phyloP scores from a whole-genome alignment of 1,284 basidiomycete genomes.

The Rhizopogon hawkerae region DNA sequence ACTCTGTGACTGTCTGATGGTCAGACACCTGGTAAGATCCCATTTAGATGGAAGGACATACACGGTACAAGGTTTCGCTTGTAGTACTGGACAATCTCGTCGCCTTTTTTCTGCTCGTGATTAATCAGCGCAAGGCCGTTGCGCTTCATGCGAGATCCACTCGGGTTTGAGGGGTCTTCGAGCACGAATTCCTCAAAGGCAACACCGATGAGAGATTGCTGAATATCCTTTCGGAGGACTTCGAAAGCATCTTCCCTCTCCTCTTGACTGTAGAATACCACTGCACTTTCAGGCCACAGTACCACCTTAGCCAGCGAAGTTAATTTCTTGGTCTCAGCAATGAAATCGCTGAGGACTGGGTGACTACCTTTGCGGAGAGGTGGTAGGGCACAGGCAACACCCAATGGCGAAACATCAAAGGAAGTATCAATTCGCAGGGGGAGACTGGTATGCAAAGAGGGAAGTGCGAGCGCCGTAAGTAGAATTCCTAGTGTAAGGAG shows the following conservation, averaged over 20 bases:
- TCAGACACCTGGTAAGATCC: constrained; percentile 7
- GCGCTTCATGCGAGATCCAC: constrained; percentile 35
- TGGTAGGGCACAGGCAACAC: constrained; percentile 59
- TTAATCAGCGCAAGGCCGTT: constrained; percentile 60
- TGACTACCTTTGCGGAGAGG: constrained; percentile 32
- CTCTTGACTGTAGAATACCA: constrained; percentile 43
- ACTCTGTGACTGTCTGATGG: constrained; percentile 53
- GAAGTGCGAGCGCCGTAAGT: constrained; percentile 44
- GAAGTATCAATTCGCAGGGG: constrained; percentile 38
- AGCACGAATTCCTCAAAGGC: constrained; percentile 53
- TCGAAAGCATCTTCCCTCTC: constrained; percentile 46
- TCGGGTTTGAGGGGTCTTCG: constrained; percentile 28
- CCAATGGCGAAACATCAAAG: constrained; percentile 41
- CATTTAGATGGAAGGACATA: constrained; percentile 29
- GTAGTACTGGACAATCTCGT: constrained; percentile 50
- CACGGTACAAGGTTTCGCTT: constrained; percentile 70
- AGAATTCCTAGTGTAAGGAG: constrained; percentile 31
- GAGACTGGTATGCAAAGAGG: constrained; percentile 40
- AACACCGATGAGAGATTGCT: constrained; percentile 47
- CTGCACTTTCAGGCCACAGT: constrained; percentile 73
- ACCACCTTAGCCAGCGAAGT: constrained; percentile 44
- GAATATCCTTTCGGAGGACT: constrained; percentile 29
- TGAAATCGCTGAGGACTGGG: constrained; percentile 50
- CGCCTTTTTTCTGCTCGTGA: constrained; percentile 24
- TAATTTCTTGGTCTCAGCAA: constrained; percentile 43